Base-by-base conservation (phyloP, 257 asterid genomes). In the Solanum etuberosum region DNA sequence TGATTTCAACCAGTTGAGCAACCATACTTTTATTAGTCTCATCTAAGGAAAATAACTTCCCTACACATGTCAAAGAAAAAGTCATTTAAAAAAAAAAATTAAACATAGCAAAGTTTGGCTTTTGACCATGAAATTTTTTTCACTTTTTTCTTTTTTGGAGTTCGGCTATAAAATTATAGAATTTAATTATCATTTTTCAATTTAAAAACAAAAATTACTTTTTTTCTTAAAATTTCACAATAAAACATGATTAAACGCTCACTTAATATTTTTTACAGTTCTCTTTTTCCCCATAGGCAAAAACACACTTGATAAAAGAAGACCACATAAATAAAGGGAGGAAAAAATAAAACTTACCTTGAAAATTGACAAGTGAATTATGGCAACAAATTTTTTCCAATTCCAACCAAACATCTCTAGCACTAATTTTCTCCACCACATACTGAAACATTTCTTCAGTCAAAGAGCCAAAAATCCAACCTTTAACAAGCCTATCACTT, bases 401-500 rank as follows among this genome's bases (percentile, higher is more conserved):
- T 27, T 85, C 29, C 46, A 54, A 38, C 88, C 87, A 86, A 21
- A 87, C 32, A 15, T 89, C 85, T 51, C 86, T 87, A n/a, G 88
- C 85, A 87, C 84, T 87, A 6, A 7, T 10, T 27, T 57, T 7
- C 5, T 15, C 46, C 23, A 13, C 5, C 27, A 15, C 86, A 29
- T 61, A 13, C 3, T 20, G 25, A 57, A 80, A 85, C 1, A 72
- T 59, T 0, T 87, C 51, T 15, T 85, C 29, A 38, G 54, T 31
- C 11, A n/a, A n/a, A n/a, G n/a, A n/a, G n/a, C n/a, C n/a, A 51
- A 89, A 65, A 80, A 89, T 84, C 89, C 89, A 80, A 10, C 87
- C 87, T 63, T 68, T 87, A 54, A 89, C 67, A 63, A 85, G 88
- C 81, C 46, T 5, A 20, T 89, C 88, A 4, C 35, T 74, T 84